Evolutionary conservation across 1,284 basidiomycete species (phyloP), one percentile per base, ranked within the genome.

Genomic region (Ustilago nuda): DNA sequence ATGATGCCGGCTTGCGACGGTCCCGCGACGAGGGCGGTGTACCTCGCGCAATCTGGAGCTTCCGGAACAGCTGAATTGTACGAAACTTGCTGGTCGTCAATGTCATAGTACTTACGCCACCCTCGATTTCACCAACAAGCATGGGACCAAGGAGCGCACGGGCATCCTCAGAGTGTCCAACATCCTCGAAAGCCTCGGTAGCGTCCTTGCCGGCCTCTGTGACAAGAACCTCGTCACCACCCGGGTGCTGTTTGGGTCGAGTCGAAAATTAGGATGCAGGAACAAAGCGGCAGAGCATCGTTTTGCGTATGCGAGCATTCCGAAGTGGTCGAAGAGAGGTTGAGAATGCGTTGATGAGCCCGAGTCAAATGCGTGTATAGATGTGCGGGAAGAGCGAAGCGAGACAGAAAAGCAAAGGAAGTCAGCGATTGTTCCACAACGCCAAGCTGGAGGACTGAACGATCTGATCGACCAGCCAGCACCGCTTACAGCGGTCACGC

Each of bases 91-190:
- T 50, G 3, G 8, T 30, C 12, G 50, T 43, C 35, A 55, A 50
- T 19, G 4, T 12, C 0, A 4, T 4, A 1, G 46, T 56, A 79
- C 78, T 65, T 71, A 73, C 77, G 53, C 75, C 76, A 60, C 81
- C 83, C 53, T 80, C 80, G 48, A 91, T 95, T 89, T 82, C 87
- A 90, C 71, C 87, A 33, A 87, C 86, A 55, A 84, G 81, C 79
- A 87, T 86, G 46, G 85, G 82, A n/a, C 90, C 90, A 65, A 99
- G 89, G 74, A 97, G 90, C n/a, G 89, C 91, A 68, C 96, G 92
- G 17, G 96, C 97, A 87, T 99, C 97, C 84, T 99, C 97, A 17
- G 95, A 98, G 90, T 99, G 96, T 51, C 97, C 96, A 55, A 99
- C 95, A 87, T 99, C 97, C 88, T 99, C 97, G 84, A 99, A 99